Base-by-base conservation (phyloP, 306 rosid species). In the Prunus davidiana region DNA sequence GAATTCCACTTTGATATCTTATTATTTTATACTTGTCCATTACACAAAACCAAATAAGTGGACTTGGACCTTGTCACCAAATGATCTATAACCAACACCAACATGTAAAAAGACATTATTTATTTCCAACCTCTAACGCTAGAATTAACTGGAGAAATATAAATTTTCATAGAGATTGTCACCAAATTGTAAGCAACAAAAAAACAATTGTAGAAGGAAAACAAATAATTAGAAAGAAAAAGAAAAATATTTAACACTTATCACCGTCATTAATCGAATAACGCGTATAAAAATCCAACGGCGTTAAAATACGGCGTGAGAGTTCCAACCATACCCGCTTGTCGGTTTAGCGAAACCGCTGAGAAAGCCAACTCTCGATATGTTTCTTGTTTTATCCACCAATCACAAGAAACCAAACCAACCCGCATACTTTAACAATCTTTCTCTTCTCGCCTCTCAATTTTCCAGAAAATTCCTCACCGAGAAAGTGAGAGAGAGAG, bases 391-490 rank as follows among this genome's bases (percentile, higher is more conserved):
- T 15, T n/a, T 3, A 60, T 54, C 67, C 61, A 27, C 80, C 67
- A 19, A 76, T 28, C 32, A 13, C n/a, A 11, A 54, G 28, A 71
- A 30, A 8, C n/a, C 2, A 25, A 28, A 8, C 13, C 65, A 0
- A 12, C 45, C 64, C 24, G 12, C 7, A 2, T 68, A 20, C 55
- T 6, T 4, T 8, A 13, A 69, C 22, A 12, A 28, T 64, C 12
- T 19, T 49, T 7, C 50, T 46, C 50, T 73, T 56, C 45, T 57
- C 8, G 34, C 45, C 32, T 51, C 13, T 15, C 46, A 75, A 63
- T 24, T 84, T 76, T 80, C 71, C 20, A n/a, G 50, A 52, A 78
- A 66, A 52, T 70, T 57, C 61, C 65, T 30, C 62, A 8, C 52
- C 52, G 52, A 38, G 43, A 38, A 38, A 38, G 43, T 38, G 43